These are phyloP conservation scores for Suillus placidus DNA, from an alignment of 768 basidiomycete species.

Conservation along the genomic window DNA sequence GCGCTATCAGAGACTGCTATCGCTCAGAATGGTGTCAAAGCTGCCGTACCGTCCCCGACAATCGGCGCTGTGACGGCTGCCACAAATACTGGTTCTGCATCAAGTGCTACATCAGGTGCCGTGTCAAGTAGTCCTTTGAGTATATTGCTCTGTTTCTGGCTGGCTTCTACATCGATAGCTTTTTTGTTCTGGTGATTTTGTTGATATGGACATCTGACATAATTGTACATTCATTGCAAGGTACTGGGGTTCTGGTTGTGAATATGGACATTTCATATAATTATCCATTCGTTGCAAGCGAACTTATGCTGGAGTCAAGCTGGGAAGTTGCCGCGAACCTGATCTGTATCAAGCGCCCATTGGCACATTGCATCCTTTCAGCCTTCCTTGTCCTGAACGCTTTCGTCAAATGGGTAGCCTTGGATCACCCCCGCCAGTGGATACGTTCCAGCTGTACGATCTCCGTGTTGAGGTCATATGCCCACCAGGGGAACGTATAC, in stretches of 20 bases:
- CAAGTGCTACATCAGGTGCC: not conserved
- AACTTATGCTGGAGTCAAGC: not conserved
- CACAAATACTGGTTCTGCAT: constrained; percentile 3
- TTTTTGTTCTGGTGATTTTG: not conserved
- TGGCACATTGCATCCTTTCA: not conserved
- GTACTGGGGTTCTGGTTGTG: not conserved
- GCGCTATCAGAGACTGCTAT: constrained; percentile 37
- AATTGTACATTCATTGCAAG: not conserved
- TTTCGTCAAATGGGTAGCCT: not conserved
- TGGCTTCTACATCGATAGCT: constrained; percentile 1
- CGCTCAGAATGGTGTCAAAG: constrained; percentile 26
- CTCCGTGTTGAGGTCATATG: constrained; percentile 65
- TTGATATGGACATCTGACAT: not conserved
- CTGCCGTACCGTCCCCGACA: constrained; percentile 1
- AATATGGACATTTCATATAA: not conserved
- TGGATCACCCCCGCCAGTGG: constrained; percentile 24
- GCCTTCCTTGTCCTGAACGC: not conserved
- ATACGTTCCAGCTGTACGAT: constrained; percentile 63
- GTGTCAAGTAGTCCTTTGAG: constrained; percentile 5
- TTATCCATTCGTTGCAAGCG: constrained; percentile 1
- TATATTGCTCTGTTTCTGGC: constrained; percentile 8
- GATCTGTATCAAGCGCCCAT: not conserved
- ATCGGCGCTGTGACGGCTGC: not conserved
- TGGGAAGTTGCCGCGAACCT: not conserved
- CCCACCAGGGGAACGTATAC: constrained; percentile 54